Evolutionary conservation across 1,284 basidiomycete genomes (phyloP).

Genomic region (Athelia psychrophila): DNA sequence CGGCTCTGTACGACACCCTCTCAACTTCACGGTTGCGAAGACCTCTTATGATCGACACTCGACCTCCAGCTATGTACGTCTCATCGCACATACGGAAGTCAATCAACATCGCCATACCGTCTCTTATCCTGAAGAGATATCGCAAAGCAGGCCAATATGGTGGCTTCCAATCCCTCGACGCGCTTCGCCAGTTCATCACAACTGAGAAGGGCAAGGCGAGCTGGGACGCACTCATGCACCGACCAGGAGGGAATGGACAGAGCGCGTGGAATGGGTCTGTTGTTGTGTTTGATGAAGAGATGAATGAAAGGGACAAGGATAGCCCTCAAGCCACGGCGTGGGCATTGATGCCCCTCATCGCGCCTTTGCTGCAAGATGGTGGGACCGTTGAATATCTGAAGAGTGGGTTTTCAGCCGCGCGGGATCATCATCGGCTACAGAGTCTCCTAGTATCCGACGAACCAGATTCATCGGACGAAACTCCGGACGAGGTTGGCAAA

Average conservation of each 20-base stretch:
- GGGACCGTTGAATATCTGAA: constrained; percentile 57
- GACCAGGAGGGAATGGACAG: constrained; percentile 21
- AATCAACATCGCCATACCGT: constrained; percentile 81
- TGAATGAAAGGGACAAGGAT: constrained; percentile 59
- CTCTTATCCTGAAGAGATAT: constrained; percentile 83
- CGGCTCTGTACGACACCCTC: constrained; percentile 48
- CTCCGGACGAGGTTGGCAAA: constrained; percentile 1
- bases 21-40: constrained; percentile 39
- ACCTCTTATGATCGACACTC: constrained; percentile 78
- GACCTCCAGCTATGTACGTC: constrained; percentile 64
- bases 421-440: constrained; percentile 50
- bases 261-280: constrained; percentile 69
- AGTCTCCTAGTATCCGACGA: constrained; percentile 46
- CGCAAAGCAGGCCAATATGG: constrained; percentile 55
- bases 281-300: constrained; percentile 73
- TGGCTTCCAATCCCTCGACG: constrained; percentile 60
- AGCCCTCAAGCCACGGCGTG: constrained; percentile 57
- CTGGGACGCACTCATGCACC: constrained; percentile 60
- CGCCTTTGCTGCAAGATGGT: constrained; percentile 50
- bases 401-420: constrained; percentile 63
- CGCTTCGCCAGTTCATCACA: constrained; percentile 74
- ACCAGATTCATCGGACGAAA: constrained; percentile 21
- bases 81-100: constrained; percentile 62
- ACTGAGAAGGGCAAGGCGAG: constrained; percentile 64
- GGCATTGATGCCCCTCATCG: constrained; percentile 60